These are phyloP conservation scores for Starmerella vaccinii DNA, from an alignment of 805 yeast genomes.

Conservation along the genomic window DNA sequence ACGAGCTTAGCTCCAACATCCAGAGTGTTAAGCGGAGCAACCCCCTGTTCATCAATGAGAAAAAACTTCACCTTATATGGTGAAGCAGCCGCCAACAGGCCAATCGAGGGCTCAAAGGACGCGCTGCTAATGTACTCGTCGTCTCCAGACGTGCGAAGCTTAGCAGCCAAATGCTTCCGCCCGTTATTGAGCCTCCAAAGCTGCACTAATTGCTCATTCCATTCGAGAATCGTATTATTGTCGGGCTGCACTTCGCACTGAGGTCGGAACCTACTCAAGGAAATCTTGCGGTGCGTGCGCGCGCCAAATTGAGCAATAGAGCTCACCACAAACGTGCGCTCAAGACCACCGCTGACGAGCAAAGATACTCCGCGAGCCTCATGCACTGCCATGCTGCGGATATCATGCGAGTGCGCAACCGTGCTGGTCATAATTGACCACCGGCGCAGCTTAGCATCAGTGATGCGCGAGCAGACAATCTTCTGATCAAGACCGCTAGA, in stretches of 20 bases:
- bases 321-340: conserved; percentile 38
- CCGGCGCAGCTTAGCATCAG: conserved; percentile 36
- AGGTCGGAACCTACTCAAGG: conserved; percentile 49
- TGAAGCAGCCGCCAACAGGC: conserved; percentile 62
- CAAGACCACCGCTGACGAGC: conserved; percentile 44
- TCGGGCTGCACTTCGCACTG: conserved; percentile 36
- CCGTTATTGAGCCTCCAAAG: conserved; percentile 66
- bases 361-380: conserved; percentile 55
- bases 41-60: conserved; percentile 40
- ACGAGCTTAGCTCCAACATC: conserved; percentile 12
- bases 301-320: conserved; percentile 56
- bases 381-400: conserved; percentile 61
- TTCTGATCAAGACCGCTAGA: conserved; percentile 92
- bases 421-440: conserved; percentile 75
- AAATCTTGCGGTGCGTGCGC: conserved; percentile 61
- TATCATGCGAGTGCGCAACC: conserved; percentile 74
- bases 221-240: conserved; percentile 51
- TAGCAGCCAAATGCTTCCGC: conserved; percentile 36
- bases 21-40: conserved; percentile 25
- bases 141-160: conserved; percentile 6
- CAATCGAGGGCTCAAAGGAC: conserved; percentile 53
- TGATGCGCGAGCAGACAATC: conserved; percentile 57
- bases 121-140: conserved; percentile 72
- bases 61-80: conserved; percentile 59
- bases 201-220: conserved; percentile 74